Conservation (phyloP, 2,329 filamentous ascomycete species). For the Diplodia intermedia region DNA sequence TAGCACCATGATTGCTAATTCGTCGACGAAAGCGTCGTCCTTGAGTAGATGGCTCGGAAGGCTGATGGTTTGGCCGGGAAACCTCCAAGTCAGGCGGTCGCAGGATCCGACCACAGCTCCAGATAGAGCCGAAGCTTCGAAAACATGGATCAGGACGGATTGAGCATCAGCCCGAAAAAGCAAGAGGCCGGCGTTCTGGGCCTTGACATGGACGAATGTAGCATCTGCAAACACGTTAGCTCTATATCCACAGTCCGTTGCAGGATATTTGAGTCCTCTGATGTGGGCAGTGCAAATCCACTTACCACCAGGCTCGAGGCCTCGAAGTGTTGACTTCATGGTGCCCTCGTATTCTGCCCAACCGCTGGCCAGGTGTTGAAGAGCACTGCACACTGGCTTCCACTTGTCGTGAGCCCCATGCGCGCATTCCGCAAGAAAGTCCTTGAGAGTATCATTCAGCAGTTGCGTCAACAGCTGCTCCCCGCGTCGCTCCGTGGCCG, state of each 20-base stretch:
- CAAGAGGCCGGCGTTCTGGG: slow-evolving; percentile 58
- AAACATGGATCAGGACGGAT: slow-evolving; percentile 51
- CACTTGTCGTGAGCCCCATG: neutral
- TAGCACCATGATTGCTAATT: slow-evolving; percentile 44
- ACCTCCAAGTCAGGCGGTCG: slow-evolving; percentile 53
- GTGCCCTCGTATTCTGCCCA: neutral
- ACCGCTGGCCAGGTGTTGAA: neutral
- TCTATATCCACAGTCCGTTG: too few species aligned
- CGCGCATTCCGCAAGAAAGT: neutral
- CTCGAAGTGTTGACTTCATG: neutral
- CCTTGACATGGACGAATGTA: slow-evolving; percentile 48
- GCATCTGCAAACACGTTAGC: neutral
- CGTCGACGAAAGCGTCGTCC: slow-evolving; percentile 35
- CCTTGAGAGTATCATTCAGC: neutral
- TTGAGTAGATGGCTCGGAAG: slow-evolving; percentile 40
- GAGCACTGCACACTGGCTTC: neutral
- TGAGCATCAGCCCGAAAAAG: slow-evolving; percentile 40
- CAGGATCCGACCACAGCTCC: slow-evolving; percentile 47
- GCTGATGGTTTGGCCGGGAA: slow-evolving; percentile 52
- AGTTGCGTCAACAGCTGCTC: neutral
- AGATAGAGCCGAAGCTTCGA: slow-evolving; percentile 56
- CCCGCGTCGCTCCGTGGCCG: neutral
- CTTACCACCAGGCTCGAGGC: neutral
- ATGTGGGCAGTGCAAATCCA: too few species aligned
- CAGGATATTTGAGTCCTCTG: too few species aligned